Conservation (phyloP, 2,329 filamentous ascomycete genomes). For the Pseudogymnoascus sp. region DNA sequence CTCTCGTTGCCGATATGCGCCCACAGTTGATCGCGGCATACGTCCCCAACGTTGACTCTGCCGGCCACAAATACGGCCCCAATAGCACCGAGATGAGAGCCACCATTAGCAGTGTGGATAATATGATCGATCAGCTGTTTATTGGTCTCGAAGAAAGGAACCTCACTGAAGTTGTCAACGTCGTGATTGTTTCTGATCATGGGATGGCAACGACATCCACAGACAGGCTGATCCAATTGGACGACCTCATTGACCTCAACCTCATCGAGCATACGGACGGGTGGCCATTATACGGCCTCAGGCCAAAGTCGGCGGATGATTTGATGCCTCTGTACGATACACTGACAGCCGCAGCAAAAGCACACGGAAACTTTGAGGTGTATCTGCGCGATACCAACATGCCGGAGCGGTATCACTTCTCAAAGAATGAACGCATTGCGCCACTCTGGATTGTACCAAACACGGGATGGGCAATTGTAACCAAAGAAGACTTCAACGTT, state of each 20-base stretch:
- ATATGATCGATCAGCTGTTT: slow-evolving; percentile 72
- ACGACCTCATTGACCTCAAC: slow-evolving; percentile 72
- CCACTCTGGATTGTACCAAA: slow-evolving; percentile 92
- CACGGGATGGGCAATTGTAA: slow-evolving; percentile 85
- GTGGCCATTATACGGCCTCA: slow-evolving; percentile 85
- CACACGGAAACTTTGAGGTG: slow-evolving; percentile 63
- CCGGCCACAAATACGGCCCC: slow-evolving; percentile 82
- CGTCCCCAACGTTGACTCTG: slow-evolving; percentile 81
- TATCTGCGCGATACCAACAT: slow-evolving; percentile 82
- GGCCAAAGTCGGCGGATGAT: slow-evolving; percentile 62
- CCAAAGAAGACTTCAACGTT: slow-evolving; percentile 69
- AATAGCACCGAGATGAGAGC: slow-evolving; percentile 84
- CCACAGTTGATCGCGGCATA: slow-evolving; percentile 92
- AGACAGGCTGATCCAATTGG: slow-evolving; percentile 73
- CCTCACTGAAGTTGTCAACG: slow-evolving; percentile 80
- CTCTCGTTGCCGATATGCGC: slow-evolving; percentile 45
- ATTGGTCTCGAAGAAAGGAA: slow-evolving; percentile 70
- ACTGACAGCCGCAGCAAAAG: slow-evolving; percentile 46
- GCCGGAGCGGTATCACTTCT: slow-evolving; percentile 89
- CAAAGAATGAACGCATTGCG: slow-evolving; percentile 78
- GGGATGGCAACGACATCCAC: slow-evolving; percentile 93
- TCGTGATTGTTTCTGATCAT: slow-evolving; percentile 94
- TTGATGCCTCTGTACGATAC: slow-evolving; percentile 59
- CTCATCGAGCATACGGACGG: slow-evolving; percentile 81
- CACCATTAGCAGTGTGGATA: slow-evolving; percentile 73